A percentile compares a stretch with the other conserved stretches of the same genome.
phyloP scores from a whole-genome alignment of 345 rosid genomes.

The Turritis glabra region DNA sequence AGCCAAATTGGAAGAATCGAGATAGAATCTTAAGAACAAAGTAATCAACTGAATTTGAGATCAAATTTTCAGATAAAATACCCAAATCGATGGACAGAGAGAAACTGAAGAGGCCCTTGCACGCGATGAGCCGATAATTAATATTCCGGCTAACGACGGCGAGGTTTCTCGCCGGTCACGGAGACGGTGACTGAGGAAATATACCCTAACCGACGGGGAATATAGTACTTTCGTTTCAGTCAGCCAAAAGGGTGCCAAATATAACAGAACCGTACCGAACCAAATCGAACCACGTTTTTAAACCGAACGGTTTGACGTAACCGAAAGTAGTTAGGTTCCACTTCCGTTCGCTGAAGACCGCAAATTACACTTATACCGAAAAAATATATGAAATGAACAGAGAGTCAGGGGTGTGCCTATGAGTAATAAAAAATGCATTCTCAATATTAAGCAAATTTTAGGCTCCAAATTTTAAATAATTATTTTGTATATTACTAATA shows the following conservation, averaged over 20 bases:
- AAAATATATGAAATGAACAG: too few relatives aligned
- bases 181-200: not conserved
- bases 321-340: not conserved
- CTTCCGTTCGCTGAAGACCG: not conserved
- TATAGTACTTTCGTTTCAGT: too few relatives aligned
- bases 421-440: too few relatives aligned
- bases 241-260: not conserved
- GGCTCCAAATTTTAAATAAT: too few relatives aligned
- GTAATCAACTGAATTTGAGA: not conserved
- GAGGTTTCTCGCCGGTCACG: not conserved
- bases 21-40: not conserved
- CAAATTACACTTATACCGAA: too few relatives aligned
- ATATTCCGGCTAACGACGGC: not conserved
- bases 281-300: not conserved
- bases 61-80: not conserved
- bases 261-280: constrained; percentile 8
- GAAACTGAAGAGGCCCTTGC: not conserved
- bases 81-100: not conserved
- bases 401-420: too few relatives aligned
- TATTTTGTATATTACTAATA: too few relatives aligned
- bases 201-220: not conserved
- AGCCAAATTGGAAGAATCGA: not conserved
- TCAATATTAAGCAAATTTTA: too few relatives aligned
- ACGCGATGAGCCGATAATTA: too few relatives aligned
- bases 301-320: not conserved